Evolutionary conservation across 2,329 filamentous ascomycete genomes (phyloP).

Genomic region (Xylaria sp.): DNA sequence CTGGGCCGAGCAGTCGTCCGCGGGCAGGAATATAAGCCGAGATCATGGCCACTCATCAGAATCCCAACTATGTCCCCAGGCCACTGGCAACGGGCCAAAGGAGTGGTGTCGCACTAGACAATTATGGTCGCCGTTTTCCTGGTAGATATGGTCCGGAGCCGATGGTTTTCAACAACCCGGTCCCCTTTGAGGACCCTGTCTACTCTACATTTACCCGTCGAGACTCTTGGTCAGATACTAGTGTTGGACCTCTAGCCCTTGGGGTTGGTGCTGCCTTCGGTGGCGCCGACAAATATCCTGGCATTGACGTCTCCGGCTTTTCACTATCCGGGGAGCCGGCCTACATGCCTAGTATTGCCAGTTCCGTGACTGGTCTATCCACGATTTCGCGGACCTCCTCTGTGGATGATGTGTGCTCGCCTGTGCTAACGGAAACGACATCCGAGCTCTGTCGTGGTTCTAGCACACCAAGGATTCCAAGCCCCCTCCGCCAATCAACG

Average conservation of each 20-base stretch:
- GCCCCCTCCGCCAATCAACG: conserved; percentile 39
- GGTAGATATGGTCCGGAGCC: conserved; percentile 8
- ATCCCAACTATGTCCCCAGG: neutral
- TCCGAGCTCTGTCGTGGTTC: conserved; percentile 26
- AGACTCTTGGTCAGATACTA: conserved; percentile 36
- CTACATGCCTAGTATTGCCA: conserved; percentile 28
- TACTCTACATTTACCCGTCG: conserved; percentile 23
- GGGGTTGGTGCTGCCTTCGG: conserved; percentile 16
- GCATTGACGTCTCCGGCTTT: conserved; percentile 26
- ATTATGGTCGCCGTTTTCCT: neutral
- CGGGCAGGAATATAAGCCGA: neutral
- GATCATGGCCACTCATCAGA: conserved; percentile 19
- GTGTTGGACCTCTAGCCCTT: conserved; percentile 26
- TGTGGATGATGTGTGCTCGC: conserved; percentile 36
- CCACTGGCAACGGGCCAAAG: conserved; percentile 2
- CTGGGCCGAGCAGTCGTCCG: neutral
- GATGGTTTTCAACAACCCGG: conserved; percentile 20
- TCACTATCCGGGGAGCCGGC: conserved; percentile 12
- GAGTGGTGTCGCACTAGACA: neutral
- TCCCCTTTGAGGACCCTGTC: conserved; percentile 19
- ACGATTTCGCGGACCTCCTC: conserved; percentile 38
- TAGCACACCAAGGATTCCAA: conserved; percentile 34
- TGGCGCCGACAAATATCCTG: conserved; percentile 31
- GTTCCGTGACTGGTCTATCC: conserved; percentile 37
- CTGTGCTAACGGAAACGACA: conserved; percentile 39